phyloP scores from a whole-genome alignment of 306 rosid species.

The Glycine latifolia region DNA sequence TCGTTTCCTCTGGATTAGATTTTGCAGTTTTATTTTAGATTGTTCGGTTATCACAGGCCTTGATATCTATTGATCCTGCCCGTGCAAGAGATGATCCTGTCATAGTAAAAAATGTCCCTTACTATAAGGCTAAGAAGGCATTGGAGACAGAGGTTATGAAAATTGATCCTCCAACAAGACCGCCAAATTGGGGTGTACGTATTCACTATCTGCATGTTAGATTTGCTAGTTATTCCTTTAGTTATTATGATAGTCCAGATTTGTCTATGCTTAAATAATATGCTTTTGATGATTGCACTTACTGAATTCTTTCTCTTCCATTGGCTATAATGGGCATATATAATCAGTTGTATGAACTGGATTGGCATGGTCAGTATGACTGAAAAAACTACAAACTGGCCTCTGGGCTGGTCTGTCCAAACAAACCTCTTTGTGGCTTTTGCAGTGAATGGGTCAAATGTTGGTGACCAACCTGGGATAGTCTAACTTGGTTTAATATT shows the following conservation, averaged over 20 bases:
- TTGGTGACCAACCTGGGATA: neutral
- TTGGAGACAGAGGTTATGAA: conserved; percentile 86
- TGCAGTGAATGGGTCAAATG: conserved; percentile 3
- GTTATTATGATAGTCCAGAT: conserved; percentile 6
- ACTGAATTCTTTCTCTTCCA: conserved; percentile 16
- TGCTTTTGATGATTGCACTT: conserved; percentile 29
- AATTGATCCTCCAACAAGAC: conserved; percentile 93
- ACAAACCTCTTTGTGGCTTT: neutral
- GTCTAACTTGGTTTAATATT: neutral
- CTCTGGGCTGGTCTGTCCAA: too few relatives aligned
- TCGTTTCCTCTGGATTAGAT: conserved; percentile 13
- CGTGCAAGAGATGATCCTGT: conserved; percentile 94
- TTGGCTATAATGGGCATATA: conserved; percentile 9
- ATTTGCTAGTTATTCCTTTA: conserved; percentile 32
- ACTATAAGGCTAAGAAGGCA: conserved; percentile 85
- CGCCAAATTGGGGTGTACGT: conserved; percentile 92
- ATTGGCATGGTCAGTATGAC: conserved; percentile 1
- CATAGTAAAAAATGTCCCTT: conserved; percentile 82
- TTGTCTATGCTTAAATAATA: conserved; percentile 30
- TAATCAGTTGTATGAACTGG: conserved; percentile 7
- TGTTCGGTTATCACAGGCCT: conserved; percentile 62
- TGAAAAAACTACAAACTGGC: neutral
- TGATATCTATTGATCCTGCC: conserved; percentile 86
- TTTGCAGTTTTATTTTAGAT: conserved; percentile 30
- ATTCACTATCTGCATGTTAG: conserved; percentile 37